Conservation (phyloP, 257 asterid genomes). For the Solanum medicagineum region DNA sequence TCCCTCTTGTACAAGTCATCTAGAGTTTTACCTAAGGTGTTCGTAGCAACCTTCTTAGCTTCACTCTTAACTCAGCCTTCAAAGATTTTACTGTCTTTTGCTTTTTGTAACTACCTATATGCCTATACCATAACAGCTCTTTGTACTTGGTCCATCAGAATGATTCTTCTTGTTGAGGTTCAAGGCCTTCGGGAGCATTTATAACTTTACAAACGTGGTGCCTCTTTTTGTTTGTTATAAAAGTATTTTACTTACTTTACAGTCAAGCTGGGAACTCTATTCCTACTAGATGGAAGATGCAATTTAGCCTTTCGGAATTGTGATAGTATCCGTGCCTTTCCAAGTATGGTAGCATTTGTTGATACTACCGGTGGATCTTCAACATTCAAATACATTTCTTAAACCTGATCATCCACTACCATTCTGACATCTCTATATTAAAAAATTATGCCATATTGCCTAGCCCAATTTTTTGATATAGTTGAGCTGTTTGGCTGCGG, state of each 20-base stretch:
- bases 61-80: neutral
- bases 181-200: neutral
- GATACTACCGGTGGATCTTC: neutral
- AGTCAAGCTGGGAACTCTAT: neutral
- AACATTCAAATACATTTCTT: neutral
- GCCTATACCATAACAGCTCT: neutral
- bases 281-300: neutral
- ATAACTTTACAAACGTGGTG: neutral
- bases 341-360: neutral
- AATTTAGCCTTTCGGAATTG: neutral
- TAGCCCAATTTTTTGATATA: neutral
- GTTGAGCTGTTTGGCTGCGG: neutral
- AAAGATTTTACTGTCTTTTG: neutral
- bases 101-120: neutral
- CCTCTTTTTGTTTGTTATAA: neutral
- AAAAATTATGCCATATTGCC: neutral
- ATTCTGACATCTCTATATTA: neutral
- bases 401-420: neutral
- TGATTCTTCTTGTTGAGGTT: neutral
- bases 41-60: neutral
- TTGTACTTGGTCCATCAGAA: neutral
- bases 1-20: neutral
- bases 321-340: neutral
- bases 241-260: neutral
- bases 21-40: neutral